Base-by-base conservation (phyloP, 2,329 filamentous ascomycete species). In the Akanthomyces uredinophilus region DNA sequence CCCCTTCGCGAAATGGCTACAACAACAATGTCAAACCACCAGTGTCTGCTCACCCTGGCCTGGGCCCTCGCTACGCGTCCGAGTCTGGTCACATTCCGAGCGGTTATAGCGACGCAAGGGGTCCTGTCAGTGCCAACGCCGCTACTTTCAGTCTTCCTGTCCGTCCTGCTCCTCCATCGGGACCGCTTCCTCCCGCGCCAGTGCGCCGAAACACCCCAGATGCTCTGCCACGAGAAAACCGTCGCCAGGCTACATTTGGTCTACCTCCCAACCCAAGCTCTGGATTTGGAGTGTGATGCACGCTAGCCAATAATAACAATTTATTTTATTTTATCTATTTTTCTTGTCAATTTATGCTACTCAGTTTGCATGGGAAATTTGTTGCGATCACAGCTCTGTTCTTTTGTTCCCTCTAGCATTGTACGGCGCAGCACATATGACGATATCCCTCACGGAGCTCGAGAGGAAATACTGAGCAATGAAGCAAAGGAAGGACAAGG, bases 71-170 rank as follows among this genome's bases (percentile, higher is more conserved):
- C 73, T 77, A 80, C 65, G 73, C 72, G 44, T 78, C 82, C 50
- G 81, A 81, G 65, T 83, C 83, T 44, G 78, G 83, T 64, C 83
- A 82, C 35, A 81, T 81, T 68, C 74, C 76, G 14, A 66, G 72
- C 27, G 70, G 72, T 22, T 76, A 76, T 35, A 66, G 74, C 2
- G 78, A 79, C 20, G 75, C 66, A 62, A 69, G 70, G 63, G 75
- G 68, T 37, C 75, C 73, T 60, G 70, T 76, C 60, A 81, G 79
- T 66, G 77, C 78, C 49, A 79, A 75, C 64, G 75, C 75, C 57
- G 72, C 78, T 18, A 84, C 83, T 3, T 87, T 88, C 61, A 83
- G 81, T 41, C 77, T 92, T 54, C 87, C 89, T 1, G 82, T 89
- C 63, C 83, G 88, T 52, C 80, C 83, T 50, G 86, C 82, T 35